phyloP scores from a whole-genome alignment of 345 rosid genomes.

The Syzygium jambos region DNA sequence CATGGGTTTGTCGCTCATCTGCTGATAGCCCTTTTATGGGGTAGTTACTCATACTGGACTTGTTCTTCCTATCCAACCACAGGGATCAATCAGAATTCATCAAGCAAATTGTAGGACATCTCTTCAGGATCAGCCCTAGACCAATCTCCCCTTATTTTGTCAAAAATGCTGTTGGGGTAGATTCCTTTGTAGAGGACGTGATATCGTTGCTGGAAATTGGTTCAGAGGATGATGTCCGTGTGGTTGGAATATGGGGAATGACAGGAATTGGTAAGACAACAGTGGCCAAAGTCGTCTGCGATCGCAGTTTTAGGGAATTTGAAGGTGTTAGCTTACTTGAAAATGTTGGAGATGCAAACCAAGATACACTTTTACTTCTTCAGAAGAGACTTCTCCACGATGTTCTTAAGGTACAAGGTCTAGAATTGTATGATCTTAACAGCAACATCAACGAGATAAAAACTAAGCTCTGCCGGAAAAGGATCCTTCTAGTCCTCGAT shows the following conservation, averaged over 20 bases:
- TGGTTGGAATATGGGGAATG: not conserved
- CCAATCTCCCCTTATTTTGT: not conserved
- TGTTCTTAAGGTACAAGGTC: not conserved
- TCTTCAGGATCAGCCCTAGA: not conserved
- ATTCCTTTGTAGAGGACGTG: not conserved
- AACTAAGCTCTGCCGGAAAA: not conserved
- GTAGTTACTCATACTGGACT: no score
- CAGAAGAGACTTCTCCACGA: not conserved
- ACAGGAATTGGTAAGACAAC: not conserved
- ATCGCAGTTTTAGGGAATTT: not conserved
- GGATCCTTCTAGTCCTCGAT: constrained; percentile 1
- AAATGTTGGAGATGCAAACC: not conserved
- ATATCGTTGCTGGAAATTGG: not conserved
- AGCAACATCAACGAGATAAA: not conserved
- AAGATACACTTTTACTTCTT: not conserved
- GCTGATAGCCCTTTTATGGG: not conserved
- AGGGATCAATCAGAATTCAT: not conserved
- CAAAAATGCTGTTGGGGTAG: not conserved
- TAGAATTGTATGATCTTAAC: not conserved
- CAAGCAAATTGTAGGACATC: not conserved
- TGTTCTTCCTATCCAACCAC: no score
- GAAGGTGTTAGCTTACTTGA: constrained; percentile 3
- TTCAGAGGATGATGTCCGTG: not conserved
- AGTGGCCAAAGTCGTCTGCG: not conserved
- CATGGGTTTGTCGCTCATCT: not conserved